These are phyloP conservation scores for Calocera viscosa DNA, from an alignment of 768 basidiomycete species.

Conservation along the genomic window DNA sequence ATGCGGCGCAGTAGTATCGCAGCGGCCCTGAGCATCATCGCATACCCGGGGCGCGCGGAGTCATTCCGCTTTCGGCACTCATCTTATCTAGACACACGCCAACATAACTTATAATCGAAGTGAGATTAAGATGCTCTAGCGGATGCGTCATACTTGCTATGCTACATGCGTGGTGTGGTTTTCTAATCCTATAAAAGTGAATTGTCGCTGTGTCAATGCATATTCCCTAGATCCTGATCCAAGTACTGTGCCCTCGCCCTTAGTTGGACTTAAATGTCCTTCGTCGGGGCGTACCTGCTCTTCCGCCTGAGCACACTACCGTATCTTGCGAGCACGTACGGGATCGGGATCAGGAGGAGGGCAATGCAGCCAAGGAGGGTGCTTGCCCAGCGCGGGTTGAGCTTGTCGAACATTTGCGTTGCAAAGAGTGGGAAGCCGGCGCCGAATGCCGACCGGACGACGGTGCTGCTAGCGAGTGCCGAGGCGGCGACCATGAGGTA, in stretches of 20 bases:
- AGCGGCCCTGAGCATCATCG: neutral
- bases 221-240: no score
- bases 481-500: constrained; percentile 13
- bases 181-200: neutral
- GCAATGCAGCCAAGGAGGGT: constrained; percentile 28
- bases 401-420: constrained; percentile 22
- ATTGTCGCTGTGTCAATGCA: neutral
- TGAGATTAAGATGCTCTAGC: no score
- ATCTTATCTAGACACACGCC: no score
- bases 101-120: no score
- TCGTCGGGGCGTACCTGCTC: constrained; percentile 19
- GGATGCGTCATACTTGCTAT: neutral
- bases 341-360: constrained; percentile 27
- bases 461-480: constrained; percentile 13
- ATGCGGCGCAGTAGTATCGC: neutral
- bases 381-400: constrained; percentile 28
- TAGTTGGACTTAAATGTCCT: neutral
- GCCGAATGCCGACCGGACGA: constrained; percentile 10
- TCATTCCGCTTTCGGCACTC: no score
- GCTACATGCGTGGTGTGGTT: neutral
- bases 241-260: neutral
- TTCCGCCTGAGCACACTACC: constrained; percentile 25
- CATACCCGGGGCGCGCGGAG: neutral
- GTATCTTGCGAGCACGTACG: constrained; percentile 29
- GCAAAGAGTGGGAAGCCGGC: constrained; percentile 23